phyloP scores from a whole-genome alignment of 2,329 filamentous ascomycete genomes.

The Fusarium decemcellulare region DNA sequence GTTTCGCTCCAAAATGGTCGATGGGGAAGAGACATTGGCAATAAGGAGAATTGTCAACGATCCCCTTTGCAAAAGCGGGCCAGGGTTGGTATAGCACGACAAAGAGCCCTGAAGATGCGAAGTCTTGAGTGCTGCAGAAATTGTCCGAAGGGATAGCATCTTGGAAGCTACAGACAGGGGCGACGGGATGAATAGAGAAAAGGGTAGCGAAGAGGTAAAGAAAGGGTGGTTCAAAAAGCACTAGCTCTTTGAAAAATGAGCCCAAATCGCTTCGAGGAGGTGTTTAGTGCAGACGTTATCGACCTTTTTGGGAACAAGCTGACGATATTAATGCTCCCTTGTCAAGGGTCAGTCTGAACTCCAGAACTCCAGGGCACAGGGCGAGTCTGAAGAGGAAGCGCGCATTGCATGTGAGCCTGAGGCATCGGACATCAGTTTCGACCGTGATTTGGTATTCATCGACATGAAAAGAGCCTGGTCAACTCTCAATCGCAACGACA shows the following conservation, averaged over 20 bases:
- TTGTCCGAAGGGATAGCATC: neutral
- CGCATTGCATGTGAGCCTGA: neutral
- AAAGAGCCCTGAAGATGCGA: neutral
- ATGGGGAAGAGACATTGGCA: constrained; percentile 24
- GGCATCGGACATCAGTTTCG: neutral
- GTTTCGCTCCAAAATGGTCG: neutral
- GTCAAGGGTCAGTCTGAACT: constrained; percentile 17
- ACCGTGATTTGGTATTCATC: too few species aligned
- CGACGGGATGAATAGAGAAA: neutral
- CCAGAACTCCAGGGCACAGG: constrained; percentile 18
- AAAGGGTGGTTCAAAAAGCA: neutral
- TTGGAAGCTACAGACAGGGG: neutral
- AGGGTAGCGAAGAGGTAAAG: neutral
- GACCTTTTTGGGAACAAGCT: neutral
- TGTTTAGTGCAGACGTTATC: constrained; percentile 2
- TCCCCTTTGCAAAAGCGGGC: constrained; percentile 22
- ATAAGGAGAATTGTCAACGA: constrained; percentile 1
- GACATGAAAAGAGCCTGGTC: too few species aligned
- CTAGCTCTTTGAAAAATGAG: constrained; percentile 11
- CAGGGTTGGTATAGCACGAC: constrained; percentile 7
- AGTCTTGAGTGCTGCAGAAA: neutral
- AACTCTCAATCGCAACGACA: neutral
- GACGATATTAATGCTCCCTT: constrained; percentile 28
- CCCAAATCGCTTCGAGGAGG: neutral
- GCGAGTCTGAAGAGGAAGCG: neutral